A percentile compares a stretch with the other conserved stretches of the same genome.
These are phyloP conservation scores for Monoraphidium neglectum DNA, from an alignment of 139 green algal genomes.

Conservation along the genomic window DNA sequence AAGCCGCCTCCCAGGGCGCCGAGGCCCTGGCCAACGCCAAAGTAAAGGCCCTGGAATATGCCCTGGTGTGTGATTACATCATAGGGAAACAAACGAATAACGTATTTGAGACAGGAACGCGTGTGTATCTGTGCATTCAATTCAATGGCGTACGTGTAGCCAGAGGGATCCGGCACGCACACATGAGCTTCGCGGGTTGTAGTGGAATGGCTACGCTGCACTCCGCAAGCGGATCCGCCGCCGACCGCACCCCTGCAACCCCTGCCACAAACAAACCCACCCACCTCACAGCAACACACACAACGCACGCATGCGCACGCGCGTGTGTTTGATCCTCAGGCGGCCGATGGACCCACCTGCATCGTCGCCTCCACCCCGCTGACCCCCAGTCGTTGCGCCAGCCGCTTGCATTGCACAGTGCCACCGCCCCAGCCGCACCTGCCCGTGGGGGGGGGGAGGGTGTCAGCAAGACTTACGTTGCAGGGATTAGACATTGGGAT, in stretches of 20 bases:
- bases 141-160: too few relatives aligned
- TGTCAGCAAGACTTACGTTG: too few relatives aligned
- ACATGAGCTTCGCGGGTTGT: too few relatives aligned
- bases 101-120: neutral
- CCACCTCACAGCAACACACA: too few relatives aligned
- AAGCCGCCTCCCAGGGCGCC: slow-evolving; percentile 38
- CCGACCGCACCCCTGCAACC: too few relatives aligned
- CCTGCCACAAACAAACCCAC: neutral
- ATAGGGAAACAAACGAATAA: neutral
- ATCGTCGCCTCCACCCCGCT: slow-evolving; percentile 38
- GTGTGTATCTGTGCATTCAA: neutral
- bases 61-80: too few relatives aligned
- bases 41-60: slow-evolving; percentile 38
- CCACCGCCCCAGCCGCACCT: slow-evolving; percentile 47
- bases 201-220: too few relatives aligned
- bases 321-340: neutral
- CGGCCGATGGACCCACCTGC: slow-evolving; percentile 31
- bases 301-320: too few relatives aligned
- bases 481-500: too few relatives aligned
- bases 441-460: too few relatives aligned
- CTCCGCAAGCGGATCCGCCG: too few relatives aligned
- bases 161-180: too few relatives aligned
- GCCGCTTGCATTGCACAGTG: slow-evolving; percentile 42
- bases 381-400: slow-evolving; percentile 27
- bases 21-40: slow-evolving; percentile 41